phyloP scores from a whole-genome alignment of 192 early-diverging fungal species.

The Coemansia sp. region DNA sequence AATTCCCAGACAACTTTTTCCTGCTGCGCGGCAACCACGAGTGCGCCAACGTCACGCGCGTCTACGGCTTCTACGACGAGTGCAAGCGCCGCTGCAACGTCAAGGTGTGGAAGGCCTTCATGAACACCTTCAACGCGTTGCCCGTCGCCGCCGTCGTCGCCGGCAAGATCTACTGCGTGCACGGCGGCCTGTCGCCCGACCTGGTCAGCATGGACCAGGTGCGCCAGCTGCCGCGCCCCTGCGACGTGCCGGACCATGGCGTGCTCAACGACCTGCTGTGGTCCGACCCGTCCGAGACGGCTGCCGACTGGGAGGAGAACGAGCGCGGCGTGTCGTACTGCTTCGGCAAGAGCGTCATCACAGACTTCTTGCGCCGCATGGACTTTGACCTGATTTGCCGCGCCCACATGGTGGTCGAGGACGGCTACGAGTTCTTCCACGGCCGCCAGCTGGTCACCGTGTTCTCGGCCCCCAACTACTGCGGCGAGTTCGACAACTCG shows the following conservation, averaged over 20 bases:
- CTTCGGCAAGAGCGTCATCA: conserved; percentile 82
- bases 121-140: conserved; percentile 91
- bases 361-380: conserved; percentile 77
- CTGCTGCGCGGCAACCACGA: conserved; percentile 97
- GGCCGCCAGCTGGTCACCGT: conserved; percentile 88
- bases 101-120: conserved; percentile 90
- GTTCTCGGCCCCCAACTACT: conserved; percentile 96
- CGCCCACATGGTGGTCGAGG: conserved; percentile 96
- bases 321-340: conserved; percentile 95
- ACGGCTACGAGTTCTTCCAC: conserved; percentile 97
- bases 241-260: conserved; percentile 90
- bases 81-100: conserved; percentile 85
- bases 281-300: conserved; percentile 86
- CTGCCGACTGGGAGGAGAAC: conserved; percentile 83
- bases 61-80: conserved; percentile 97
- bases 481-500: conserved; percentile 92
- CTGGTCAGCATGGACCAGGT: conserved; percentile 85
- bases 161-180: conserved; percentile 92
- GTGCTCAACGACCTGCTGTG: conserved; percentile 89
- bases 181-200: conserved; percentile 85
- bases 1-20: conserved; percentile 97
- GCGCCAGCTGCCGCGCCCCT: conserved; percentile 70
- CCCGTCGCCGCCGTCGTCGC: conserved; percentile 91
- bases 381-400: conserved; percentile 91
- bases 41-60: conserved; percentile 87